Base-by-base conservation (phyloP, 2,329 filamentous ascomycete genomes). In the Colletotrichum echinochloae region DNA sequence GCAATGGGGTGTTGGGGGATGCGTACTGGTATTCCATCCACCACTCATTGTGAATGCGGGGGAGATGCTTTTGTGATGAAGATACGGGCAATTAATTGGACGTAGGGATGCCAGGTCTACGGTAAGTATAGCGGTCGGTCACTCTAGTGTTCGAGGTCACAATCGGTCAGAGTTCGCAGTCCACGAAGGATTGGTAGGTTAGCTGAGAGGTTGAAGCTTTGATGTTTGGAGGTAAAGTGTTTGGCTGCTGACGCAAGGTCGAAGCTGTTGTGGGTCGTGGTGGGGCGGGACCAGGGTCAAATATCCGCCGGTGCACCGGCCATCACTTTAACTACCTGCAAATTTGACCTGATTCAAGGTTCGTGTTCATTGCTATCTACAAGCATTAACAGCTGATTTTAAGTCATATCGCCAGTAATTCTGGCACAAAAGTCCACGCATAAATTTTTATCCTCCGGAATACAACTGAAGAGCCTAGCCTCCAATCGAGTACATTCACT, bases 21-120 rank as follows among this genome's bases (percentile, higher is more conserved):
- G 81, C 87, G 79, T 79, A 90, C 89, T 98, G 48, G 95, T 98
- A 82, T 97, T 97, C 95, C 95, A 98, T 73, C 95, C 95, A 76
- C 91, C 92, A 83, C 92, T 93, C 89, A 91, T 91, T 51, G 77
- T 83, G 56, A 16, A 39, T 46, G 30, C 44, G 44, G 44, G 5
- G 44, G 57, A 37, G 28, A 41, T 49, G 30, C 5, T 28, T 28
- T 39, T 28, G 44, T 51, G 33, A 37, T 11, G 20, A 48, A 48
- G 12, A 20, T 20, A 20, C 28, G n/a, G 28, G 20, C 46, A 54
- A 35, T 12, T 26, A 4, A 44, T 44, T n/a, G 14, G 33, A 20
- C n/a, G 59, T 48, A 18, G 44, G 5, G 6, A 8, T n/a, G 3
- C 18, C 33, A 3, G 18, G 37, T 7, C 20, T n/a, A 5, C 18